Conservation (phyloP, 2,329 filamentous ascomycete genomes). For the Exophiala sp. region DNA sequence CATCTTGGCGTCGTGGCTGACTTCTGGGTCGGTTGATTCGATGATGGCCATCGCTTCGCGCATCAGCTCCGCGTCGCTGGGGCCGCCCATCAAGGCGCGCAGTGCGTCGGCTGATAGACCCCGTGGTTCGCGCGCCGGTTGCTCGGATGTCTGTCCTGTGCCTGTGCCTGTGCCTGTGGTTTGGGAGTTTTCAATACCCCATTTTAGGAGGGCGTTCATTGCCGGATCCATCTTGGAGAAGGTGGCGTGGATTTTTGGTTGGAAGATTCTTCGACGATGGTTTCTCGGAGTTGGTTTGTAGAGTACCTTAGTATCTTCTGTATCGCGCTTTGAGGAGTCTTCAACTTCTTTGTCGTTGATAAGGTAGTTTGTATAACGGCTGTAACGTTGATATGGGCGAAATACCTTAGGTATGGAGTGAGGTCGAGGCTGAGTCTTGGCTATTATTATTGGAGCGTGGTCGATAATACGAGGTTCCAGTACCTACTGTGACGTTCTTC, state of each 20-base stretch:
- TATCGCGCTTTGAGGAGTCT: too few species aligned
- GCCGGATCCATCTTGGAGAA: slow-evolving; percentile 48
- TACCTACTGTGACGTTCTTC: slow-evolving; percentile 18
- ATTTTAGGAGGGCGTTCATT: slow-evolving; percentile 73
- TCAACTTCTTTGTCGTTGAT: too few species aligned
- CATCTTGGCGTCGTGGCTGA: slow-evolving; percentile 68
- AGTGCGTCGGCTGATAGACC: slow-evolving; percentile 64
- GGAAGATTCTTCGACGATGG: too few species aligned
- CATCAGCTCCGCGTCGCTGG: slow-evolving; percentile 90
- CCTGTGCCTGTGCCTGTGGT: too few species aligned
- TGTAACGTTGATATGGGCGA: too few species aligned
- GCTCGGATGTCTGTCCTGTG: slow-evolving; percentile 15
- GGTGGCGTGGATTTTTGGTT: background rate
- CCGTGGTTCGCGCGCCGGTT: slow-evolving; percentile 32
- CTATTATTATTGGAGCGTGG: background rate
- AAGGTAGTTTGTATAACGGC: background rate
- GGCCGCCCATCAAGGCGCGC: slow-evolving; percentile 70
- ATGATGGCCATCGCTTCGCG: slow-evolving; percentile 73
- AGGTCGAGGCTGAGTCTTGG: background rate
- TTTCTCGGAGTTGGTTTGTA: too few species aligned
- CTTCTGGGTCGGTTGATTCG: slow-evolving; percentile 53
- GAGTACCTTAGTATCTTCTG: too few species aligned
- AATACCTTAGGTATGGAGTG: too few species aligned
- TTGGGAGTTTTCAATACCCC: slow-evolving; percentile 61
- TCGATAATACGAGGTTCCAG: slow-evolving; percentile 11